Percentiles rank a stretch among this genome's conserved stretches.
Evolutionary conservation across 2,329 filamentous ascomycete genomes (phyloP).

Genomic region (Nakataea oryzae): DNA sequence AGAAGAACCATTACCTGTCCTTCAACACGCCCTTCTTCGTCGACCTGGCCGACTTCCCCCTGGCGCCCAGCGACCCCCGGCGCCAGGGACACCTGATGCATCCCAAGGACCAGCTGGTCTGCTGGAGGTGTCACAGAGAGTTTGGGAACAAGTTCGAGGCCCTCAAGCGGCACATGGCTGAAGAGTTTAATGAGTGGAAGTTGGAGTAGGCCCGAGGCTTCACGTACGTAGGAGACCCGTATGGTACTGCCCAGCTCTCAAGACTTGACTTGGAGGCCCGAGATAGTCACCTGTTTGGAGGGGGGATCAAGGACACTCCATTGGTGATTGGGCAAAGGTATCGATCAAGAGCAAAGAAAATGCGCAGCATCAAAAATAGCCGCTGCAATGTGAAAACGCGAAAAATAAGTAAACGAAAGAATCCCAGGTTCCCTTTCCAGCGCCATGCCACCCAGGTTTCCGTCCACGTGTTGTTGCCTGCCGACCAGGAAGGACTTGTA

Average conservation of each 20-base stretch:
- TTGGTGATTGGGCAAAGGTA: background rate
- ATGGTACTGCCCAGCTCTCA: background rate
- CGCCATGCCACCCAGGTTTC: background rate
- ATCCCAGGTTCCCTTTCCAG: background rate
- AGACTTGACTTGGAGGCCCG: background rate
- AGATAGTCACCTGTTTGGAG: too few relatives aligned
- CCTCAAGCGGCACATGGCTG: conserved; percentile 60
- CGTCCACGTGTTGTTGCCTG: background rate
- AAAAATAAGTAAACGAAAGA: background rate
- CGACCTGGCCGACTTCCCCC: conserved; percentile 66
- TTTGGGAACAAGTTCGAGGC: conserved; percentile 66
- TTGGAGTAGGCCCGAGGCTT: conserved; percentile 21
- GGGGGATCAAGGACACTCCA: background rate
- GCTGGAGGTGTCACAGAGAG: conserved; percentile 72
- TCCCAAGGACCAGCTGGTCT: conserved; percentile 47
- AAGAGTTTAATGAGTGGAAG: conserved; percentile 45
- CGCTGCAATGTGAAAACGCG: background rate
- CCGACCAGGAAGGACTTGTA: background rate
- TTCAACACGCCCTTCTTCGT: conserved; percentile 84
- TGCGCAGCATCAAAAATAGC: background rate
- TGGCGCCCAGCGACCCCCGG: conserved; percentile 54
- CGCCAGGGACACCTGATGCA: conserved; percentile 10
- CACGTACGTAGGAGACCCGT: too few relatives aligned
- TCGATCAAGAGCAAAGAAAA: background rate
- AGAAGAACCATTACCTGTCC: conserved; percentile 84